Conservation (phyloP, 257 asterid genomes). For the Lantana camara region DNA sequence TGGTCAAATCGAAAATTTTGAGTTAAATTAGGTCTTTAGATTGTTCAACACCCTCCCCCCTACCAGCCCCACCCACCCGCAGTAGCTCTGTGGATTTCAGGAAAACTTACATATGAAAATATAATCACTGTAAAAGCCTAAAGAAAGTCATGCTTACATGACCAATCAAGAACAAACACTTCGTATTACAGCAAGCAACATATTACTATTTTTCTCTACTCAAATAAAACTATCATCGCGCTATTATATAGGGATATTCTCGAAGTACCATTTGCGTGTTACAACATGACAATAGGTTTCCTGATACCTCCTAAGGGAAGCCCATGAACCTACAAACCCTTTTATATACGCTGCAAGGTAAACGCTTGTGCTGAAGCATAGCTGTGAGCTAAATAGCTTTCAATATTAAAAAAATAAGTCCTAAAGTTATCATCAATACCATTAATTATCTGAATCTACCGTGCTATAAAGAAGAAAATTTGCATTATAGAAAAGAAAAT, state of each 20-base stretch:
- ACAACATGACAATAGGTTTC: not conserved
- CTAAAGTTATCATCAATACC: not conserved
- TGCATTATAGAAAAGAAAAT: not conserved
- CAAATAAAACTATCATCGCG: not conserved
- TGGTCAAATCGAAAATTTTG: constrained; percentile 31
- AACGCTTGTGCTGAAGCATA: not conserved
- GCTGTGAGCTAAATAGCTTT: not conserved
- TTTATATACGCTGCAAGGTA: not conserved
- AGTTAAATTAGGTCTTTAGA: constrained; percentile 13
- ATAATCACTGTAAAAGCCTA: not conserved
- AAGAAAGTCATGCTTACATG: not conserved
- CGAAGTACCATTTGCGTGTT: not conserved
- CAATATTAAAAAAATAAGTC: not conserved
- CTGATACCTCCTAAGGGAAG: not conserved
- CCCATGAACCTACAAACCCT: not conserved
- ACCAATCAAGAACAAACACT: not conserved
- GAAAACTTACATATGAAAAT: not conserved
- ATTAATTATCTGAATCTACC: not conserved
- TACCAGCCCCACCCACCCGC: no score
- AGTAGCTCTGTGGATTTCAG: not conserved
- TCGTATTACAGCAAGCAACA: not conserved
- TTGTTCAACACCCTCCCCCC: not conserved
- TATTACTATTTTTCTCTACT: not conserved
- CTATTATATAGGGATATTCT: not conserved
- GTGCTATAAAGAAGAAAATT: not conserved